Evolutionary conservation across 768 basidiomycete genomes (phyloP).

Genomic region (Suillus subaureus): DNA sequence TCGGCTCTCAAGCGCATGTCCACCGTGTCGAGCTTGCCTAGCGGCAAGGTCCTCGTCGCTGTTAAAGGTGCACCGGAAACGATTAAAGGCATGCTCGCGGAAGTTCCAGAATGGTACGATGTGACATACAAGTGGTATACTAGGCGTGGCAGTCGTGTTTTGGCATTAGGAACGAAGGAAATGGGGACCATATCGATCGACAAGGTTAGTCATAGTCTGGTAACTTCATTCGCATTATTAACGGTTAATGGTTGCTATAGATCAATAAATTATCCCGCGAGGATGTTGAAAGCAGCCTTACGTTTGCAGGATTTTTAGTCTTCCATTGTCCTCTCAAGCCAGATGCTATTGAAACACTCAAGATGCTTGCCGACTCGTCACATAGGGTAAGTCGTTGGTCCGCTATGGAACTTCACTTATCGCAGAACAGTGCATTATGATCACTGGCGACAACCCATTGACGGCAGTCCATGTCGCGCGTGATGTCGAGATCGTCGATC

Average conservation of each 20-base stretch:
- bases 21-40: slow-evolving; percentile 72
- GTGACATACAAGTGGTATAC: slow-evolving; percentile 96
- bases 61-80: slow-evolving; percentile 99
- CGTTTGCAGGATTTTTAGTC: slow-evolving; percentile 95
- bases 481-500: slow-evolving; percentile 97
- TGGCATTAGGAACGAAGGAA: slow-evolving; percentile 89
- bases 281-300: slow-evolving; percentile 73
- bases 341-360: slow-evolving; percentile 88
- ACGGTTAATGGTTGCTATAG: slow-evolving; percentile 38
- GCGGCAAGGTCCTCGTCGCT: slow-evolving; percentile 62
- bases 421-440: slow-evolving; percentile 86
- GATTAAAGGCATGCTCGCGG: slow-evolving; percentile 81
- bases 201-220: slow-evolving; percentile 48
- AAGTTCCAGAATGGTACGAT: slow-evolving; percentile 81
- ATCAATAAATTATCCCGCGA: slow-evolving; percentile 88
- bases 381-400: slow-evolving; percentile 72
- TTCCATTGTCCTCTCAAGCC: slow-evolving; percentile 98
- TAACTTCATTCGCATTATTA: not conserved
- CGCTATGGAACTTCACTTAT: not conserved
- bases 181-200: slow-evolving; percentile 70
- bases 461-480: slow-evolving; percentile 95
- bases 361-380: slow-evolving; percentile 94
- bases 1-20: slow-evolving; percentile 98
- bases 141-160: slow-evolving; percentile 87
- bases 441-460: slow-evolving; percentile 97